Evolutionary conservation across 805 yeast species (phyloP).

Genomic region (Pichia thaimueangensis): DNA sequence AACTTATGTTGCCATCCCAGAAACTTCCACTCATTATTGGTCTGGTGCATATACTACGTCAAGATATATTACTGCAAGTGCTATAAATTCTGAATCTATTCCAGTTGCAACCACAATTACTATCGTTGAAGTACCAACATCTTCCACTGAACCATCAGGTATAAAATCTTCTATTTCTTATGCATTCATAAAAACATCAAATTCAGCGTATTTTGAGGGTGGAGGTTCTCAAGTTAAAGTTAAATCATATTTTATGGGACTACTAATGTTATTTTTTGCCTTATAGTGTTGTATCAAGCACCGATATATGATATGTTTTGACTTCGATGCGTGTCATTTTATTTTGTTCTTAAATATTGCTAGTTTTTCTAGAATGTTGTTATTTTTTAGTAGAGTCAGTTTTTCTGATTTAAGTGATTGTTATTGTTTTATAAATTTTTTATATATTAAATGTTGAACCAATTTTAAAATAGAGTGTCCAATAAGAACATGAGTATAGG

Average conservation of each 20-base stretch:
- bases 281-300: too few species aligned
- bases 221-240: not conserved
- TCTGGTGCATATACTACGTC: constrained; percentile 2
- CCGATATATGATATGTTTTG: too few species aligned
- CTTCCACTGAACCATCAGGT: not conserved
- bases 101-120: not conserved
- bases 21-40: constrained; percentile 3
- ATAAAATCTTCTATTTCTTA: not conserved
- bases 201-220: not conserved
- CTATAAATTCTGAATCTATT: not conserved
- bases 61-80: not conserved
- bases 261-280: not conserved
- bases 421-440: too few species aligned
- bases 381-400: too few species aligned
- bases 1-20: constrained; percentile 5
- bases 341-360: too few species aligned
- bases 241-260: not conserved
- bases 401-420: too few species aligned
- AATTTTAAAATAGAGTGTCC: too few species aligned
- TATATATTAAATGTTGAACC: too few species aligned
- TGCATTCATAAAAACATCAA: not conserved
- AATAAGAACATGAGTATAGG: too few species aligned
- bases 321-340: too few species aligned
- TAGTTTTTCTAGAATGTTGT: too few species aligned
- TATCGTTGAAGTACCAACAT: not conserved